A percentile compares a stretch with the other conserved stretches of the same genome.
These are phyloP conservation scores for Fusarium bulbicola DNA, from an alignment of 2,329 filamentous ascomycete genomes.

Conservation along the genomic window DNA sequence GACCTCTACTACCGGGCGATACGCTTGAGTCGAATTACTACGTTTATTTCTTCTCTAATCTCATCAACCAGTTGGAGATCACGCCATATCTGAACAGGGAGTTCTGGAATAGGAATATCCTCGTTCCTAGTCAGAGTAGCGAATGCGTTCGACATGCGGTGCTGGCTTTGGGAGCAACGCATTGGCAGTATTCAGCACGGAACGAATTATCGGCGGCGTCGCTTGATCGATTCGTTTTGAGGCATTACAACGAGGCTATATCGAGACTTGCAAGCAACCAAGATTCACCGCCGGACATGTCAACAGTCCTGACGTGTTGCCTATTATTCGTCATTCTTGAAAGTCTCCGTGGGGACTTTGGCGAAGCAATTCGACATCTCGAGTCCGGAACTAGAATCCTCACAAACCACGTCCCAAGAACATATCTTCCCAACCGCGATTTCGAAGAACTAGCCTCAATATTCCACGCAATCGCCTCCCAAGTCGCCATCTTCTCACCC, in stretches of 20 bases:
- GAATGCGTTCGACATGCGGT: neutral
- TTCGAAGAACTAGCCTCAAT: neutral
- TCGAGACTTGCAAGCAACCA: neutral
- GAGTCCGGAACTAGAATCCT: constrained; percentile 2
- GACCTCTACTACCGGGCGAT: neutral
- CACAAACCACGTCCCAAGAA: neutral
- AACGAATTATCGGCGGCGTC: neutral
- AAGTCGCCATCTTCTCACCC: neutral
- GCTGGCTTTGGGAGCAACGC: neutral
- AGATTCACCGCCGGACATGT: neutral
- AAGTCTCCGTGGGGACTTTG: constrained; percentile 5
- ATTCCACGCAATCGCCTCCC: constrained; percentile 1
- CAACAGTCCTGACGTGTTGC: neutral
- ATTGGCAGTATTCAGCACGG: neutral
- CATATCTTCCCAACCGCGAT: neutral
- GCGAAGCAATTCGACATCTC: constrained; percentile 8
- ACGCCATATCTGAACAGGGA: neutral
- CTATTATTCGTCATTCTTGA: neutral
- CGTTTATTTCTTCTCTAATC: constrained; percentile 3
- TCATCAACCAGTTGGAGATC: neutral
- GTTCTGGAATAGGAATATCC: neutral
- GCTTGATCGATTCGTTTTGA: neutral
- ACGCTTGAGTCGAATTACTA: constrained; percentile 4
- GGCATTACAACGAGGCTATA: constrained; percentile 5
- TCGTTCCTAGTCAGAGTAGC: neutral